Percentiles rank a stretch among this genome's conserved stretches.
phyloP scores from a whole-genome alignment of 1,139 yeast genomes.

The Yamadazyma sp. region DNA sequence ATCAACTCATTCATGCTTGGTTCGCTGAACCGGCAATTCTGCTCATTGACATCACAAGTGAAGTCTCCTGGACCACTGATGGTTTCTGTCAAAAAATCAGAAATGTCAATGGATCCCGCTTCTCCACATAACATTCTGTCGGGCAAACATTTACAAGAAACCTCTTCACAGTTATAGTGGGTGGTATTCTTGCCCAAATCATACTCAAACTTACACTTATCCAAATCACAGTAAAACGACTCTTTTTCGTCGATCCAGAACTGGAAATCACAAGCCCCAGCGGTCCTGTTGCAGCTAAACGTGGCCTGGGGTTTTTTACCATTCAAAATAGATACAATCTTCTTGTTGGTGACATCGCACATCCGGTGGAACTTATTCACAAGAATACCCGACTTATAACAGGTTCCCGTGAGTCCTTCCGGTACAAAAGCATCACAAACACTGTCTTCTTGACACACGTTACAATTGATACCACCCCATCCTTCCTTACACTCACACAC shows the following conservation, averaged over 20 bases:
- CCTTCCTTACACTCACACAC: slow-evolving; percentile 77
- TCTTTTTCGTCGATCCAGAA: slow-evolving; percentile 93
- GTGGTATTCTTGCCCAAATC: slow-evolving; percentile 67
- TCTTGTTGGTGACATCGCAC: slow-evolving; percentile 91
- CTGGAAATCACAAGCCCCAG: slow-evolving; percentile 77
- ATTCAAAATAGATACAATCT: slow-evolving; percentile 73
- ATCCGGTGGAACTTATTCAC: slow-evolving; percentile 82
- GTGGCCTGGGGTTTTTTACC: slow-evolving; percentile 92
- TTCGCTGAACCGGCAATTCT: slow-evolving; percentile 77
- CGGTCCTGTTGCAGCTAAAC: slow-evolving; percentile 75
- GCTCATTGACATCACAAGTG: slow-evolving; percentile 63
- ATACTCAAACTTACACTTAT: slow-evolving; percentile 66
- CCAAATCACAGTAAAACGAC: slow-evolving; percentile 84
- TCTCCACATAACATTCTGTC: slow-evolving; percentile 94
- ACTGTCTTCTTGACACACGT: slow-evolving; percentile 67
- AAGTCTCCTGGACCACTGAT: slow-evolving; percentile 94
- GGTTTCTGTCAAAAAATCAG: slow-evolving; percentile 87
- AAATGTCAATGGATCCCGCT: slow-evolving; percentile 88
- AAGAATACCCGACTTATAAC: slow-evolving; percentile 84
- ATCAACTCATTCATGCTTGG: slow-evolving; percentile 96
- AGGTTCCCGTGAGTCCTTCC: slow-evolving; percentile 81
- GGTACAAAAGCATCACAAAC: slow-evolving; percentile 90
- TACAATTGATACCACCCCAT: slow-evolving; percentile 94
- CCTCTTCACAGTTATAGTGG: slow-evolving; percentile 73
- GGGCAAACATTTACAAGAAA: slow-evolving; percentile 84